These are phyloP conservation scores for Eucalyptus virginea DNA, from an alignment of 345 rosid genomes.

Conservation along the genomic window DNA sequence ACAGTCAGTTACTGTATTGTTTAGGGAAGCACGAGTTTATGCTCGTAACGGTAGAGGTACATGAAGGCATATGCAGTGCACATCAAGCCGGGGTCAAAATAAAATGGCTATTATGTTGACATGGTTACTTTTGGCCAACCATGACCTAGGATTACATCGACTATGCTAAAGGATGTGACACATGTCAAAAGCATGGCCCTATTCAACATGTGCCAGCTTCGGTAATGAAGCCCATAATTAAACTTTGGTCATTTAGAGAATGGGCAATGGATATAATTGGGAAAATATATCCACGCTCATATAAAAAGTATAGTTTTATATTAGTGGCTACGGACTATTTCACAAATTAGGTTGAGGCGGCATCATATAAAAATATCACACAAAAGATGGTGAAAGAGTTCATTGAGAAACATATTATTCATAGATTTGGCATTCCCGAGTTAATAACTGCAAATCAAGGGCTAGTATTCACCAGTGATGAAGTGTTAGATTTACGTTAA, in stretches of 20 bases:
- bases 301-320: background rate
- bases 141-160: background rate
- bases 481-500: background rate
- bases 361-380: background rate
- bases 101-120: background rate
- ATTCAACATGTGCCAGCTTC: background rate
- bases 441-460: background rate
- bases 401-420: background rate
- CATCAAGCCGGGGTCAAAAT: background rate
- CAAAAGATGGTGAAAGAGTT: background rate
- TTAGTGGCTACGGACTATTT: background rate
- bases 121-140: background rate
- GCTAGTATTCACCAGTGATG: fast-evolving
- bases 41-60: background rate
- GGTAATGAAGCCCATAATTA: background rate
- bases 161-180: background rate
- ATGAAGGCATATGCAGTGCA: background rate
- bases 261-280: background rate
- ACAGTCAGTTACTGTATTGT: too few relatives aligned
- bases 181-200: background rate
- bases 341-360: background rate
- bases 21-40: background rate
- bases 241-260: background rate
- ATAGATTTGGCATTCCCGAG: background rate
- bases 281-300: background rate